Percentiles rank a stretch among this genome's conserved stretches.
These are phyloP conservation scores for Venturia carpophila DNA, from an alignment of 2,329 filamentous ascomycete species.

Conservation along the genomic window DNA sequence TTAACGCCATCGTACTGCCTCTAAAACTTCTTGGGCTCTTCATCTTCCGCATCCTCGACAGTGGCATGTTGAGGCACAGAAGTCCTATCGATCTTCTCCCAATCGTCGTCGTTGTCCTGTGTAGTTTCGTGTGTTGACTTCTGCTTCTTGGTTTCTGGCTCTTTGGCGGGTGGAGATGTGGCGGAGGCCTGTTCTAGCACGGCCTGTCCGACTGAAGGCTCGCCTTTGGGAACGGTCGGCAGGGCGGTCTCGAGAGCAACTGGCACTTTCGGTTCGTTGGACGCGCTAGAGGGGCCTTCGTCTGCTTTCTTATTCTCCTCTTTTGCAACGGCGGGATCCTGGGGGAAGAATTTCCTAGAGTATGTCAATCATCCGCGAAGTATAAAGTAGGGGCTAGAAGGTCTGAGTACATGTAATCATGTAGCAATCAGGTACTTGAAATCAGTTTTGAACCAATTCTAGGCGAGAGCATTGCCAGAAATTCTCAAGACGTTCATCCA, in stretches of 20 bases:
- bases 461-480: constrained; percentile 17
- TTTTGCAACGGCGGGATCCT: background rate
- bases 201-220: constrained; percentile 1
- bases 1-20: background rate
- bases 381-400: background rate
- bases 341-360: constrained; percentile 10
- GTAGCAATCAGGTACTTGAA: background rate
- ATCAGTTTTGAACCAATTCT: background rate
- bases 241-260: background rate
- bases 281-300: background rate
- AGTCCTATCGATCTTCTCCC: constrained; percentile 33
- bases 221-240: constrained; percentile 17
- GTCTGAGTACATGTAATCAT: background rate
- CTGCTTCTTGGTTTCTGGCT: constrained; percentile 41
- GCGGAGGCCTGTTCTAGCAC: constrained; percentile 36
- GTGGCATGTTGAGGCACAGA: constrained; percentile 15
- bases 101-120: constrained; percentile 32
- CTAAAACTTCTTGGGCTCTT: constrained; percentile 15
- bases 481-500: background rate
- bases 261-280: background rate
- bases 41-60: constrained; percentile 20
- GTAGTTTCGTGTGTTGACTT: constrained; percentile 31
- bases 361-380: constrained; percentile 22
- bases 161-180: constrained; percentile 24
- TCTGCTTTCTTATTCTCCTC: constrained; percentile 6